Evolutionary conservation across 1,284 basidiomycete genomes (phyloP).

Genomic region (Ceratorhiza oryzae-sativae): DNA sequence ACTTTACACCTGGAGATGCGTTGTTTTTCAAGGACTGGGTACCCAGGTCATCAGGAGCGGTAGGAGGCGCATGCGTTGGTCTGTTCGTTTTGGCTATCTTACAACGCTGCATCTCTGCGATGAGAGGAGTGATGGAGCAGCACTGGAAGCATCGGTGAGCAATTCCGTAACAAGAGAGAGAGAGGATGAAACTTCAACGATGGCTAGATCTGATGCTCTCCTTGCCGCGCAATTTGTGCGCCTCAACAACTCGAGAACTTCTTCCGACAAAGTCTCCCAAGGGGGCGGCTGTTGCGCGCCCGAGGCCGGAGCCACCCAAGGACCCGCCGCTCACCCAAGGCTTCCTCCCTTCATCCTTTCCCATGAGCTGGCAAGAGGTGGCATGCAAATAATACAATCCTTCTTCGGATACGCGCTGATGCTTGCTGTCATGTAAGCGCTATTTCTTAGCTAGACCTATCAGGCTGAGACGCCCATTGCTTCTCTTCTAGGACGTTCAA

Average conservation of each 20-base stretch:
- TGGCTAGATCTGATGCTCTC: constrained; percentile 22
- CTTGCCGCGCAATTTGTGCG: constrained; percentile 25
- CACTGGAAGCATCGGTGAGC: constrained; percentile 42
- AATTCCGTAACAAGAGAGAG: background rate
- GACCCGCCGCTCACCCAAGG: constrained; percentile 21
- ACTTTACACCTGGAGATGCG: constrained; percentile 66
- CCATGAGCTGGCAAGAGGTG: constrained; percentile 69
- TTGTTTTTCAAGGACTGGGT: constrained; percentile 74
- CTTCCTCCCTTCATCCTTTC: constrained; percentile 62
- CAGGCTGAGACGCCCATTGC: background rate
- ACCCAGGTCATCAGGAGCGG: constrained; percentile 69
- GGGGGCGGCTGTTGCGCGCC: background rate
- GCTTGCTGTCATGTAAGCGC: constrained; percentile 73
- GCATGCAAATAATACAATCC: constrained; percentile 63
- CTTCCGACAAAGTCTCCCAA: constrained; percentile 32
- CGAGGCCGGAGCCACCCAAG: background rate
- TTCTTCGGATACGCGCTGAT: constrained; percentile 67
- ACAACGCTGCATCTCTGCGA: constrained; percentile 53
- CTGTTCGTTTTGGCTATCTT: constrained; percentile 70
- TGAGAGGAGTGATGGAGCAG: constrained; percentile 41
- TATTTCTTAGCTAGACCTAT: background rate
- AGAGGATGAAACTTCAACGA: background rate
- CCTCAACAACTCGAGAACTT: background rate
- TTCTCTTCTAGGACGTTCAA: constrained; percentile 68
- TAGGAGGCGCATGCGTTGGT: constrained; percentile 75